Evolutionary conservation across 106 monocot species (phyloP), one percentile per base, ranked within the genome.

Genomic region (Dendrobium catenatum): DNA sequence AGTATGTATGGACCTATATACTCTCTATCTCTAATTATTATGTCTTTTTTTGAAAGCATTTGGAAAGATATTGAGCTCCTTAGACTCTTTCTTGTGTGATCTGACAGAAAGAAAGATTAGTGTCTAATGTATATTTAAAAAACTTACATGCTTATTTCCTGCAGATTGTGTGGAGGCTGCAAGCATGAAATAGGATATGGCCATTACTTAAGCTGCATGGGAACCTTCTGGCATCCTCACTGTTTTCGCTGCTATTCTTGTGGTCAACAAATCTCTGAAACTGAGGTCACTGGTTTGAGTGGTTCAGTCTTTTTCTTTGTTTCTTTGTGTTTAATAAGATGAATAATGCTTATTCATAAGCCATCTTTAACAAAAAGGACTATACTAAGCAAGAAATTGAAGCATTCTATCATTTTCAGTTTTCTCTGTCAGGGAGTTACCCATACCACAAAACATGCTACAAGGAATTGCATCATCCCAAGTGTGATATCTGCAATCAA

Each of bases 201-300:
- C 3, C 98, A 95, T 86, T 98, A 95, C 74, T 83, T 95, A 68
- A 95, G 98, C 79, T 94, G 95, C 84, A 89, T 95, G 94, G 98
- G 91, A 31, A 88, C 88, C 19, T 93, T 86, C 59, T 98, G 98
- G 98, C 98, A 98, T 43, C 92, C 93, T 1, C 94, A 93, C 2
- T 98, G 98, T 79, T 98, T 98, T 78, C 66, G 92, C 19, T 98
- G 98, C 11, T 80, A 80, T 80, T 81, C 85, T 18, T 98, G 98
- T 78, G 75, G 85, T 46, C 82, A 81, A 3, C 84, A 85, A 73
- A 98, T 98, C 64, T 82, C 83, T 74, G 98, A 98, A 82, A 91
- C 88, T 31, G 95, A 98, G 91, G 98, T 98, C 40, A 10, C 29
- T 31, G 26, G 19, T 66, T 78, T 78, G 6, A 73, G 13, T 82